Percentiles rank a stretch among this genome's conserved stretches.
These are phyloP conservation scores for Mortierella alpina DNA, from an alignment of 192 early-diverging fungal species.

Conservation along the genomic window DNA sequence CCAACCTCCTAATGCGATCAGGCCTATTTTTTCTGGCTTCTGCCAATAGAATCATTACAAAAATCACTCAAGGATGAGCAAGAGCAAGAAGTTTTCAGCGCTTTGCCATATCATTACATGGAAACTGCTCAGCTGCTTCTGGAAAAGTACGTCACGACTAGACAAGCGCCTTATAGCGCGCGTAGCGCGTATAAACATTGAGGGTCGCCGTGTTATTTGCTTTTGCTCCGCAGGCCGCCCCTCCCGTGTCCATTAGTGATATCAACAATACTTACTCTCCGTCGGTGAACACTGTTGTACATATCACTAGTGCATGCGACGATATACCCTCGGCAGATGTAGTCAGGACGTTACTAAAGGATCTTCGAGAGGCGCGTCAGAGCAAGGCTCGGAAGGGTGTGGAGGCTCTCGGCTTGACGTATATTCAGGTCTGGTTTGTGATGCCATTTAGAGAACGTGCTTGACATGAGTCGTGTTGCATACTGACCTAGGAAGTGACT, in stretches of 20 bases:
- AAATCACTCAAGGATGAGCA: slow-evolving; percentile 77
- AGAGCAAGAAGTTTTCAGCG: slow-evolving; percentile 67
- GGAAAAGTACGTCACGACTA: slow-evolving; percentile 63
- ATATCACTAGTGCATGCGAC: slow-evolving; percentile 73
- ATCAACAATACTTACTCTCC: no score
- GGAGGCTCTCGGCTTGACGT: slow-evolving; percentile 67
- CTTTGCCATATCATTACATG: slow-evolving; percentile 83
- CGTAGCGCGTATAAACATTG: no score
- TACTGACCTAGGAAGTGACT: no score
- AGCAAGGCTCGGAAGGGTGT: slow-evolving; percentile 83
- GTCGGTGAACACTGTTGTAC: background rate
- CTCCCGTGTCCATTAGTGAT: no score
- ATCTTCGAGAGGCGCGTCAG: slow-evolving; percentile 85
- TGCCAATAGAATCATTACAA: slow-evolving; percentile 69
- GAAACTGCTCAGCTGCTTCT: slow-evolving; percentile 85
- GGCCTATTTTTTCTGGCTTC: background rate
- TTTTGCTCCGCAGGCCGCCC: no score
- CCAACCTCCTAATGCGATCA: background rate
- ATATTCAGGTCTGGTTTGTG: slow-evolving; percentile 68
- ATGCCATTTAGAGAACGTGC: no score
- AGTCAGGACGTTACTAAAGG: slow-evolving; percentile 81
- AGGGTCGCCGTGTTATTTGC: no score
- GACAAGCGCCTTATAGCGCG: background rate
- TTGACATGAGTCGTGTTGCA: no score
- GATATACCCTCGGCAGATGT: slow-evolving; percentile 82